phyloP scores from a whole-genome alignment of 768 basidiomycete species.

The Lentinula raphanica region DNA sequence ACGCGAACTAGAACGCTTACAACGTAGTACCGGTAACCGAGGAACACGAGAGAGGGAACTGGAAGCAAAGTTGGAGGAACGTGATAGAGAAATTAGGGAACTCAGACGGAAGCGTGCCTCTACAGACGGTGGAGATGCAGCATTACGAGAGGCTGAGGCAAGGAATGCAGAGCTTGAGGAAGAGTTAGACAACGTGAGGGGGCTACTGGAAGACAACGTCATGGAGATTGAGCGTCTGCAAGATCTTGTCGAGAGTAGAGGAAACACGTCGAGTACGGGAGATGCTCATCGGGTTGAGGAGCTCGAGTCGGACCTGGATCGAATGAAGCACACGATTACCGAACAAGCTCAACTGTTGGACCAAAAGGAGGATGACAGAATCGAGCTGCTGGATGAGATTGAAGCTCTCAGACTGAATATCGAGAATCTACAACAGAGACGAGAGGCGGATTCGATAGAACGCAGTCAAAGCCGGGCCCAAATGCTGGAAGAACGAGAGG shows the following conservation, averaged over 20 bases:
- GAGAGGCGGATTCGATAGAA: constrained; percentile 60
- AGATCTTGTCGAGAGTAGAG: constrained; percentile 58
- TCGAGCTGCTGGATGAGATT: constrained; percentile 61
- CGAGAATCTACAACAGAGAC: constrained; percentile 58
- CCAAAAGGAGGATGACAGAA: constrained; percentile 65
- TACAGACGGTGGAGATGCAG: constrained; percentile 41
- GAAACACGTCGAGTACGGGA: constrained; percentile 35
- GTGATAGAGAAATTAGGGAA: constrained; percentile 65
- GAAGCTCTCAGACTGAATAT: constrained; percentile 60
- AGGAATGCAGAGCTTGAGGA: constrained; percentile 69
- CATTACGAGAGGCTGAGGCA: constrained; percentile 49
- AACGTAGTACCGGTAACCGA: constrained; percentile 37
- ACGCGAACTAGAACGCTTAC: constrained; percentile 68
- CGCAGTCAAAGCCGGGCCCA: constrained; percentile 70
- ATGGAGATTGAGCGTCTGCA: constrained; percentile 76
- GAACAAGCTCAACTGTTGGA: constrained; percentile 53
- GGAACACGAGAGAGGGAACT: constrained; percentile 64
- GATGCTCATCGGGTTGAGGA: constrained; percentile 45
- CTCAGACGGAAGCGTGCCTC: constrained; percentile 46
- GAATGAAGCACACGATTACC: constrained; percentile 51
- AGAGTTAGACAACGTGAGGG: constrained; percentile 65
- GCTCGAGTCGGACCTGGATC: constrained; percentile 59
- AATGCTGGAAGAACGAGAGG: constrained; percentile 66
- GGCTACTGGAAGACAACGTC: constrained; percentile 72
- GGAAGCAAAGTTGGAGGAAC: constrained; percentile 68